A percentile compares a stretch with the other conserved stretches of the same genome.
These are phyloP conservation scores for Lotus japonicus DNA, from an alignment of 306 rosid genomes.

Conservation along the genomic window DNA sequence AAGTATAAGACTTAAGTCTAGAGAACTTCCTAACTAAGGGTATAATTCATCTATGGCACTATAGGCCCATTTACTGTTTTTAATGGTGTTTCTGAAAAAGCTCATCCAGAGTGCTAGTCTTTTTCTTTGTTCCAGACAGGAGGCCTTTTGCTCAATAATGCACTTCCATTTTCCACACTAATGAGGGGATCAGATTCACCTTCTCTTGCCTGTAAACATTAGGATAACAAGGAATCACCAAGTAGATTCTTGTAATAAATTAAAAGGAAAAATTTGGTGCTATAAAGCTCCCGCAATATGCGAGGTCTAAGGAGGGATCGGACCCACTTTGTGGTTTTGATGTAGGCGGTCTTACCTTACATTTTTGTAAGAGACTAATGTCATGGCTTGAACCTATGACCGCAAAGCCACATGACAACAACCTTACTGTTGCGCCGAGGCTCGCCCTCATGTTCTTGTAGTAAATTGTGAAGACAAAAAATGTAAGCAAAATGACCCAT, in stretches of 20 bases:
- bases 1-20: conserved; percentile 12
- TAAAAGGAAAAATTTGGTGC: too few species aligned
- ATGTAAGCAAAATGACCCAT: neutral
- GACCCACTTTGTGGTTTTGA: too few species aligned
- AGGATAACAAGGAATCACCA: neutral
- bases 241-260: too few species aligned
- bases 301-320: too few species aligned
- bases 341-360: too few species aligned
- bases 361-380: too few species aligned
- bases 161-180: conserved; percentile 45
- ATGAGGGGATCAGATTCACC: conserved; percentile 67
- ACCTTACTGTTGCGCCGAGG: too few species aligned
- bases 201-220: conserved; percentile 51
- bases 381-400: too few species aligned
- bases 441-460: neutral
- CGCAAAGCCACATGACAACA: too few species aligned
- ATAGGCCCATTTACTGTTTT: neutral
- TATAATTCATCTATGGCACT: neutral
- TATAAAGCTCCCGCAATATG: too few species aligned
- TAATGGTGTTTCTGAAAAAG: neutral
- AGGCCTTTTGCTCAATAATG: conserved; percentile 38
- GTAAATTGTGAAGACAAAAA: neutral
- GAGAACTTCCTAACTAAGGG: neutral
- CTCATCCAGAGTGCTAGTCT: conserved; percentile 44
- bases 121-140: conserved; percentile 64